Conservation (phyloP, 305 asterid species). For the Solanum aculeatissimum region DNA sequence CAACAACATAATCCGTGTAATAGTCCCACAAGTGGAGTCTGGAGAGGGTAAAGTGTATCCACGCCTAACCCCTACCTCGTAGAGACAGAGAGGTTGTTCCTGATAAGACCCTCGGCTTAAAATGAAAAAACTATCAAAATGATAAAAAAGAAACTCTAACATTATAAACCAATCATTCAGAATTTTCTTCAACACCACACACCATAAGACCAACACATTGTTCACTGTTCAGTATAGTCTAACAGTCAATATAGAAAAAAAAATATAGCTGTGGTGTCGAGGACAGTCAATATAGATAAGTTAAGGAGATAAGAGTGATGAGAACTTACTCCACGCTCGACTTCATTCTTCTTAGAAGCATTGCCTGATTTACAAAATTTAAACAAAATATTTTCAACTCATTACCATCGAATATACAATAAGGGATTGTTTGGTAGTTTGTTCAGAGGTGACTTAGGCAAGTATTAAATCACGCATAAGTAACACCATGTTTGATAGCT, state of each 20-base stretch:
- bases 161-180: neutral
- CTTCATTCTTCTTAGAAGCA: neutral
- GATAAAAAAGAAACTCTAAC: neutral
- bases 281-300: neutral
- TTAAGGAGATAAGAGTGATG: neutral
- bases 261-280: fast-evolving
- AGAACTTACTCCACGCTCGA: neutral
- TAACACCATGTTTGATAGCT: neutral
- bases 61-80: neutral
- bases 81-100: neutral
- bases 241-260: neutral
- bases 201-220: neutral
- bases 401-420: neutral
- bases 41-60: neutral
- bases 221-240: neutral
- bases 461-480: neutral
- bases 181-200: neutral
- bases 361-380: neutral
- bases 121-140: neutral
- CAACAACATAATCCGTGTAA: neutral
- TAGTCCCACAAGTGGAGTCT: neutral
- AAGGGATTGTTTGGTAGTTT: neutral
- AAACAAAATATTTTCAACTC: neutral
- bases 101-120: neutral
- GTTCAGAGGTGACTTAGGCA: neutral